Percentiles rank a stretch among this genome's conserved stretches.
Conservation (phyloP, 768 basidiomycete genomes). For the Suillus weaverae region DNA sequence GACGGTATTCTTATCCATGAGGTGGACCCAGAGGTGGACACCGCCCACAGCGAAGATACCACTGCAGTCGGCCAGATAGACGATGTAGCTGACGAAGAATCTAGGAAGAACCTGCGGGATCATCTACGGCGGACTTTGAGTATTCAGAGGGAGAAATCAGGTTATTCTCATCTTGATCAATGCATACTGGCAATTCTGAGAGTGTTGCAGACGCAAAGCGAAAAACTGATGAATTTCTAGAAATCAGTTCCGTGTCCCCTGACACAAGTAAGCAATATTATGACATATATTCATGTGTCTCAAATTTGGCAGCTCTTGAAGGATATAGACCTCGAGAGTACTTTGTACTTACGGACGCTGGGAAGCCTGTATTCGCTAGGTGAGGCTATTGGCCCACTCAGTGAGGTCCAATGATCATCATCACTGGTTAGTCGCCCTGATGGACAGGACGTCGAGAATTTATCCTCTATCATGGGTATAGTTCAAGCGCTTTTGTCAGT, state of each 20-base stretch:
- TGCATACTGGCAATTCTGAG: constrained; percentile 11
- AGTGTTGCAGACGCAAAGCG: constrained; percentile 32
- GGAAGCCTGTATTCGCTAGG: constrained; percentile 97
- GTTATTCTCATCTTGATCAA: constrained; percentile 30
- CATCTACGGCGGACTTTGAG: constrained; percentile 69
- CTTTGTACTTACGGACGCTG: constrained; percentile 91
- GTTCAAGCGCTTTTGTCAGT: constrained; percentile 96
- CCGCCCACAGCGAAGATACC: constrained; percentile 52
- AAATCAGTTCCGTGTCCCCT: constrained; percentile 42
- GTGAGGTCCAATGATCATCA: constrained; percentile 1
- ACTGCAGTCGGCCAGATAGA: constrained; percentile 47
- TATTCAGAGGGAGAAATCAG: constrained; percentile 48
- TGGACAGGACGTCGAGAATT: constrained; percentile 58
- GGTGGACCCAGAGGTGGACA: constrained; percentile 60
- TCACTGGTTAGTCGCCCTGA: constrained; percentile 44
- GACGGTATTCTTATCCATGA: constrained; percentile 76
- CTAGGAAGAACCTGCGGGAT: constrained; percentile 66
- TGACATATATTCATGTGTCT: background rate
- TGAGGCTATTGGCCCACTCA: constrained; percentile 30
- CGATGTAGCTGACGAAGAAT: constrained; percentile 50
- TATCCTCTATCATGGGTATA: constrained; percentile 83
- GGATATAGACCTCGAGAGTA: constrained; percentile 65
- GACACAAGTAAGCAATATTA: constrained; percentile 35
- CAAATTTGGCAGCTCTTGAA: constrained; percentile 1
- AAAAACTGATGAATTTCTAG: constrained; percentile 21